phyloP scores from a whole-genome alignment of 345 rosid species.

The Litchi chinensis region DNA sequence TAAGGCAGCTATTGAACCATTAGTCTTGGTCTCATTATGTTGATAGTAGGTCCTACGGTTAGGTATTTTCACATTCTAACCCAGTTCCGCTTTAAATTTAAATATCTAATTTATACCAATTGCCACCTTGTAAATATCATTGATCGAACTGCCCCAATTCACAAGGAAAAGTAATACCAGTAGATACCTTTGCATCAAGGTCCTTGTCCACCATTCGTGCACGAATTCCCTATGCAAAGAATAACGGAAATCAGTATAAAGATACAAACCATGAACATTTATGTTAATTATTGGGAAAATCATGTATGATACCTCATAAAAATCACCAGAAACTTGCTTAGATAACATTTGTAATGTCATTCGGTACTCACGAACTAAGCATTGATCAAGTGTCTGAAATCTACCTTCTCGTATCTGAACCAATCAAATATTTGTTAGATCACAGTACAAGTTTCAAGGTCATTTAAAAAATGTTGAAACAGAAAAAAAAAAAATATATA shows the following conservation, averaged over 20 bases:
- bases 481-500: neutral
- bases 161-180: neutral
- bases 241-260: constrained; percentile 7
- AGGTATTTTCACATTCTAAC: neutral
- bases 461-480: neutral
- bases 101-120: neutral
- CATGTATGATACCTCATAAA: constrained; percentile 64
- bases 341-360: constrained; percentile 79
- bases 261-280: neutral
- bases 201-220: constrained; percentile 87
- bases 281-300: neutral
- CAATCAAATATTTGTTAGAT: constrained; percentile 22
- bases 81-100: neutral
- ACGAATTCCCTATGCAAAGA: constrained; percentile 63
- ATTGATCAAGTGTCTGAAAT: constrained; percentile 76
- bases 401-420: constrained; percentile 82
- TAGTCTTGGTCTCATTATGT: neutral
- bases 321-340: constrained; percentile 53
- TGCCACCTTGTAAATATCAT: neutral
- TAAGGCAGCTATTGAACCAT: neutral
- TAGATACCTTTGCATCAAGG: constrained; percentile 67
- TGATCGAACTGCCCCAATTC: neutral
- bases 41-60: neutral
- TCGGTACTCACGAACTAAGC: constrained; percentile 76
- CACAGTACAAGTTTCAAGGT: neutral